Conservation (phyloP, 2,329 filamentous ascomycete genomes). For the Colletotrichum sp. region DNA sequence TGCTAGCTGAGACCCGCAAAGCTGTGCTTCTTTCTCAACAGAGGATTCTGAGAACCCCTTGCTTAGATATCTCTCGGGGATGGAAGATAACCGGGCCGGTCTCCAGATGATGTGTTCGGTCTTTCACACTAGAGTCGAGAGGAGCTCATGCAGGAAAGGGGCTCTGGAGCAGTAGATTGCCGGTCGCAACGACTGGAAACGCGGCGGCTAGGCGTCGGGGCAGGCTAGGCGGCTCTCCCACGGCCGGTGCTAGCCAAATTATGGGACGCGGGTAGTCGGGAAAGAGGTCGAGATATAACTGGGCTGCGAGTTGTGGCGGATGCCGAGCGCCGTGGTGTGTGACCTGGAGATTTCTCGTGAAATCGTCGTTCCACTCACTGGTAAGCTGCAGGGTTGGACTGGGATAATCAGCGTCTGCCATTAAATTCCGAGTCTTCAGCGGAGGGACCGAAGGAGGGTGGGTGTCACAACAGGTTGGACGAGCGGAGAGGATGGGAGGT, state of each 20-base stretch:
- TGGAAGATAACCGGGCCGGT: neutral
- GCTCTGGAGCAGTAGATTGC: neutral
- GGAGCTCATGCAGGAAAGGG: neutral
- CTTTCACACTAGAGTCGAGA: neutral
- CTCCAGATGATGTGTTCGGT: neutral
- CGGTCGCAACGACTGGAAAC: neutral
- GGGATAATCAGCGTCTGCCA: neutral
- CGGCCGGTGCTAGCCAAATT: neutral
- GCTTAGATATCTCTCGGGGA: neutral
- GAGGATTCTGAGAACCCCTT: neutral
- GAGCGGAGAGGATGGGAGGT: neutral
- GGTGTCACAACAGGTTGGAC: neutral
- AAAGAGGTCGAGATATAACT: neutral
- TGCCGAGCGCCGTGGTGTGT: slow-evolving; percentile 2
- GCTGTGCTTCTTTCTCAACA: neutral
- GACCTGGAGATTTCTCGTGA: neutral
- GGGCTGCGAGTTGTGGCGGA: neutral
- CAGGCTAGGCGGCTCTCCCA: neutral
- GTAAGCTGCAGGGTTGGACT: neutral
- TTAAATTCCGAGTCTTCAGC: neutral
- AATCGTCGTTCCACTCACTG: neutral
- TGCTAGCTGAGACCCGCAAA: slow-evolving; percentile 13
- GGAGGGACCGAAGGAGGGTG: neutral
- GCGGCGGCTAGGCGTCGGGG: neutral
- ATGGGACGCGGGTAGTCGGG: neutral